These are phyloP conservation scores for Lactarius indigo DNA, from an alignment of 768 basidiomycete genomes.

Conservation along the genomic window DNA sequence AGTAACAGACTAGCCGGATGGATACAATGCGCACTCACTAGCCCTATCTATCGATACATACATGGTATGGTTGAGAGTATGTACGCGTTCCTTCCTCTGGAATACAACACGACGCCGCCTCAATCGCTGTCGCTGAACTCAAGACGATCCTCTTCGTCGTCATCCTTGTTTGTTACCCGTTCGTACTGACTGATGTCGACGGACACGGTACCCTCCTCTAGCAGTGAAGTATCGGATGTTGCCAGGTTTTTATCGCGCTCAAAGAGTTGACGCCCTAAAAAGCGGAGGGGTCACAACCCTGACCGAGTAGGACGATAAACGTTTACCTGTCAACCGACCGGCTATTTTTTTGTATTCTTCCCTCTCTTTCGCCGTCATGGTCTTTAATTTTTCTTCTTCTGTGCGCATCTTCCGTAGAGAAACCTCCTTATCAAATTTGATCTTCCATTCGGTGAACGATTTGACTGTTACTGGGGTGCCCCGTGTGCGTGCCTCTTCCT, in stretches of 20 bases:
- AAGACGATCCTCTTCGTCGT: constrained; percentile 61
- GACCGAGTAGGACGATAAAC: not conserved
- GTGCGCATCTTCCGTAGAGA: constrained; percentile 55
- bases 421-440: constrained; percentile 69
- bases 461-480: constrained; percentile 89
- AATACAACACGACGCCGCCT: constrained; percentile 22
- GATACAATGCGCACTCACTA: constrained; percentile 21
- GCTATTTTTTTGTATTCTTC: constrained; percentile 73
- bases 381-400: constrained; percentile 76
- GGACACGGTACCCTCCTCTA: constrained; percentile 83
- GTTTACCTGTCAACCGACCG: constrained; percentile 66
- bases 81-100: constrained; percentile 5
- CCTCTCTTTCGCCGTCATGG: constrained; percentile 70
- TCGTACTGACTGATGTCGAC: constrained; percentile 92
- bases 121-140: constrained; percentile 88
- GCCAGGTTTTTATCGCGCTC: constrained; percentile 72
- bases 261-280: constrained; percentile 87
- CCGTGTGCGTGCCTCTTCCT: constrained; percentile 79
- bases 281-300: constrained; percentile 6
- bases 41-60: constrained; percentile 6
- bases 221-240: constrained; percentile 68
- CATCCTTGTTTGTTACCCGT: constrained; percentile 51
- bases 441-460: constrained; percentile 80
- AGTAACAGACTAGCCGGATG: constrained; percentile 38
- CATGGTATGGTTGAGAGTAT: constrained; percentile 12